These are phyloP conservation scores for Colletotrichum echinochloae DNA, from an alignment of 2,329 filamentous ascomycete species.

Conservation along the genomic window DNA sequence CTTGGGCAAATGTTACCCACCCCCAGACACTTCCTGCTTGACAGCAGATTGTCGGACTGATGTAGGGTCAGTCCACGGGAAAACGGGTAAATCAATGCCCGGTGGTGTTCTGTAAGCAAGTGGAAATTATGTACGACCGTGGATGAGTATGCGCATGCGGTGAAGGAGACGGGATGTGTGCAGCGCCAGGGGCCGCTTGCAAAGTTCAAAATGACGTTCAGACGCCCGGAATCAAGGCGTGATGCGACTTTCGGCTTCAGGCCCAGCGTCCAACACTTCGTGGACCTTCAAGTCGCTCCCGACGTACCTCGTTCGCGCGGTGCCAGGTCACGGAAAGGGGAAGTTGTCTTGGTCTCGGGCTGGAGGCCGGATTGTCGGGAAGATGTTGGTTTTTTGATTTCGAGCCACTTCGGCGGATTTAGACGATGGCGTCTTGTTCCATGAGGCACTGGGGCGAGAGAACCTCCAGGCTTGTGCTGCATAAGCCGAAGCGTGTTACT, in stretches of 20 bases:
- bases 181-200: conserved; percentile 7
- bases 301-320: conserved; percentile 9
- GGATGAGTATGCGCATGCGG: conserved; percentile 20
- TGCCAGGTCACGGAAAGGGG: conserved; percentile 17
- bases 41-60: conserved; percentile 2
- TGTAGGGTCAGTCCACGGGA: conserved; percentile 8
- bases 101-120: neutral
- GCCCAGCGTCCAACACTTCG: neutral
- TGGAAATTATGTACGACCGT: conserved; percentile 9
- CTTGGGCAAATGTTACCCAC: neutral
- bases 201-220: neutral
- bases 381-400: conserved; percentile 11
- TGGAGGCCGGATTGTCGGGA: conserved; percentile 10
- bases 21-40: neutral
- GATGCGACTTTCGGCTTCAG: neutral
- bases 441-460: neutral
- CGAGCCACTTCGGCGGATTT: neutral
- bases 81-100: neutral
- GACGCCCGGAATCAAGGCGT: neutral
- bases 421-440: neutral
- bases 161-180: conserved; percentile 10
- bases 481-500: neutral
- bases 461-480: neutral
- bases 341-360: conserved; percentile 22
- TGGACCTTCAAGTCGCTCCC: neutral